A percentile compares a stretch with the other conserved stretches of the same genome.
Evolutionary conservation across 306 rosid species (phyloP).

Genomic region (Trifolium fragiferum): DNA sequence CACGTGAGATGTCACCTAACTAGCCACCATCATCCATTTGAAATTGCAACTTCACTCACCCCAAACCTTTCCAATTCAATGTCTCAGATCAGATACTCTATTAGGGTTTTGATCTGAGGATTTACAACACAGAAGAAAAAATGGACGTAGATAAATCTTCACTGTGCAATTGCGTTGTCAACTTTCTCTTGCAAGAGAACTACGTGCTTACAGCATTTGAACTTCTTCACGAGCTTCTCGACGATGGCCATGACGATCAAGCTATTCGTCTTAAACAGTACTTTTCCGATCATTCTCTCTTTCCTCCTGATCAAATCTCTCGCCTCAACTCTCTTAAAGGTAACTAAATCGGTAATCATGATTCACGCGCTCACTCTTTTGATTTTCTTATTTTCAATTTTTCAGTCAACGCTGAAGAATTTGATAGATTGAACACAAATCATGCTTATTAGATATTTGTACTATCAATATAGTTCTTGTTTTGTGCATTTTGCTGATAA

Average conservation of each 20-base stretch:
- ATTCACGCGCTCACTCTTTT: background rate
- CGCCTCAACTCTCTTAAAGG: conserved; percentile 90
- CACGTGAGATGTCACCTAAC: conserved; percentile 33
- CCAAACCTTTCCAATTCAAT: conserved; percentile 41
- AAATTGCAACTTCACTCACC: conserved; percentile 33
- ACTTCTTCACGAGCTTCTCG: conserved; percentile 99
- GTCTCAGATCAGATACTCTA: conserved; percentile 37
- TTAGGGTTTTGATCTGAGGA: conserved; percentile 45
- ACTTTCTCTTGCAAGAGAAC: conserved; percentile 90
- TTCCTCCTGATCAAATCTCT: conserved; percentile 88
- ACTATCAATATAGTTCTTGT: background rate
- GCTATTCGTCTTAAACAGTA: conserved; percentile 90
- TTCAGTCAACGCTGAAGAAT: background rate
- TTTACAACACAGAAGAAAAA: background rate
- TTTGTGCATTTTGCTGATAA: conserved; percentile 5
- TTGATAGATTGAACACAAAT: background rate
- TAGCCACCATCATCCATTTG: conserved; percentile 3
- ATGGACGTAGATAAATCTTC: conserved; percentile 97
- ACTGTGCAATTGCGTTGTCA: conserved; percentile 96
- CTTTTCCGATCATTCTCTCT: conserved; percentile 79
- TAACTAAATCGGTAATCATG: background rate
- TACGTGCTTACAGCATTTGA: conserved; percentile 90
- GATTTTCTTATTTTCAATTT: background rate
- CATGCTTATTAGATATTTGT: background rate
- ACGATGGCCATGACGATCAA: conserved; percentile 82